These are phyloP conservation scores for Moringa oleifera DNA, from an alignment of 345 rosid genomes.

Conservation along the genomic window DNA sequence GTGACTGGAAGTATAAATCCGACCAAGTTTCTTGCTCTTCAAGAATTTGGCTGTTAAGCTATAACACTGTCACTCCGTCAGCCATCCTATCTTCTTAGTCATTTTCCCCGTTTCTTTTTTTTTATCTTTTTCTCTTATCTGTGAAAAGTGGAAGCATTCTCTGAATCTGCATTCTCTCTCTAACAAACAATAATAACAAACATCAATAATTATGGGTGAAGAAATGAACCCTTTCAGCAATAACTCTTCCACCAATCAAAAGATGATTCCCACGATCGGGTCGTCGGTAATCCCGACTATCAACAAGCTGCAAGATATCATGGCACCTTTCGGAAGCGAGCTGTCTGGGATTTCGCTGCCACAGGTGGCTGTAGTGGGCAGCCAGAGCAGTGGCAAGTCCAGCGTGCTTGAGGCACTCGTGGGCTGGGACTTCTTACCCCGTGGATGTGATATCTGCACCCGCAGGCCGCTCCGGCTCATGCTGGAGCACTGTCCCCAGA, in stretches of 20 bases:
- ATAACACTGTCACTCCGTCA: too few species aligned
- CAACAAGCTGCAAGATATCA: slow-evolving; percentile 31
- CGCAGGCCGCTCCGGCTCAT: slow-evolving; percentile 33
- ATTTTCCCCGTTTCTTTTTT: too few species aligned
- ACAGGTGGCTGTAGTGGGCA: slow-evolving; percentile 50
- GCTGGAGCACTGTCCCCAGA: slow-evolving; percentile 23
- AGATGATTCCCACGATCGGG: slow-evolving; percentile 15
- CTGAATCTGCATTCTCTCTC: too few species aligned
- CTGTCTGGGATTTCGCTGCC: slow-evolving; percentile 30
- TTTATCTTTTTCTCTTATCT: too few species aligned
- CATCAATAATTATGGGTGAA: slow-evolving; percentile 12
- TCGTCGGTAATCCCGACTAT: slow-evolving; percentile 33
- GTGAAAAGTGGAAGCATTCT: too few species aligned
- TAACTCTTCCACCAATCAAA: neutral
- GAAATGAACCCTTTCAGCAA: neutral
- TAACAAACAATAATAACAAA: too few species aligned
- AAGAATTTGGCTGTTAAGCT: too few species aligned
- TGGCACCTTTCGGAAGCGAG: slow-evolving; percentile 23
- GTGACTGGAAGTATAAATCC: too few species aligned
- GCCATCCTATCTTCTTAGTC: too few species aligned
- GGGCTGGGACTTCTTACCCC: slow-evolving; percentile 48
- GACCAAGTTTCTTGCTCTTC: too few species aligned
- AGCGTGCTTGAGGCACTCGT: slow-evolving; percentile 45
- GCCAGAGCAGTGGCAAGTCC: slow-evolving; percentile 53
- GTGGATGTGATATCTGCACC: slow-evolving; percentile 42